Evolutionary conservation across 2,329 filamentous ascomycete species (phyloP).

Genomic region (Parasarocladium wereldwijsianum): DNA sequence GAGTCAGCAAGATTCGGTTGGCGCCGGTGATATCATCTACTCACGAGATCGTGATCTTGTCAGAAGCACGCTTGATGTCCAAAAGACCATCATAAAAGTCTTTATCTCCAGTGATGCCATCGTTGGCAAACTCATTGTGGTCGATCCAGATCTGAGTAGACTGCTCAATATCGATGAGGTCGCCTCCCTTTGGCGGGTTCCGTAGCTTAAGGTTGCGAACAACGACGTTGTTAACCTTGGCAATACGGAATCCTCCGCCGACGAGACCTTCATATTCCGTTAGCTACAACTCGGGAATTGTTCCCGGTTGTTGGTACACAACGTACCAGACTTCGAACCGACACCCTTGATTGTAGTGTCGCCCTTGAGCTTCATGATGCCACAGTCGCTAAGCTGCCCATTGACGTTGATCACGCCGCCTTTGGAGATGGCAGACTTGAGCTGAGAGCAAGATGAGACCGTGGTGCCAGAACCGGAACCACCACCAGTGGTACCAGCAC

Average conservation of each 20-base stretch:
- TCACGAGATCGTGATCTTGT: conserved; percentile 22
- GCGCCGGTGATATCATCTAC: neutral
- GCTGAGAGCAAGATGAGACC: conserved; percentile 26
- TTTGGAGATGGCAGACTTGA: conserved; percentile 20
- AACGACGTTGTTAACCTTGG: conserved; percentile 35
- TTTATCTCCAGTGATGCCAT: conserved; percentile 21
- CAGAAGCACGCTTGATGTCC: conserved; percentile 25
- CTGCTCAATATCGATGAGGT: conserved; percentile 32
- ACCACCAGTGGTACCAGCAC: conserved; percentile 27
- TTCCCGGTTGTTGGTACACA: neutral
- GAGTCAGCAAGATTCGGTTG: neutral
- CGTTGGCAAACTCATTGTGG: conserved; percentile 22
- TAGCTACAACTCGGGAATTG: neutral
- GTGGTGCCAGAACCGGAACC: conserved; percentile 27
- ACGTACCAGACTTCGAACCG: conserved; percentile 22
- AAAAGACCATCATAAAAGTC: conserved; percentile 26
- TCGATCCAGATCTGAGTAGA: conserved; percentile 32
- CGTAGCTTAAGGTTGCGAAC: conserved; percentile 37
- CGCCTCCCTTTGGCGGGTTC: conserved; percentile 29
- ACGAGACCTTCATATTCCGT: conserved; percentile 19
- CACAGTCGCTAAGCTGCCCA: conserved; percentile 25
- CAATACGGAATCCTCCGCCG: conserved; percentile 31
- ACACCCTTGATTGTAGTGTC: conserved; percentile 38
- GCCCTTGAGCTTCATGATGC: conserved; percentile 27
- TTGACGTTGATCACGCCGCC: conserved; percentile 30